Base-by-base conservation (phyloP, 1,284 basidiomycete species). In the Tranzscheliella williamsii region DNA sequence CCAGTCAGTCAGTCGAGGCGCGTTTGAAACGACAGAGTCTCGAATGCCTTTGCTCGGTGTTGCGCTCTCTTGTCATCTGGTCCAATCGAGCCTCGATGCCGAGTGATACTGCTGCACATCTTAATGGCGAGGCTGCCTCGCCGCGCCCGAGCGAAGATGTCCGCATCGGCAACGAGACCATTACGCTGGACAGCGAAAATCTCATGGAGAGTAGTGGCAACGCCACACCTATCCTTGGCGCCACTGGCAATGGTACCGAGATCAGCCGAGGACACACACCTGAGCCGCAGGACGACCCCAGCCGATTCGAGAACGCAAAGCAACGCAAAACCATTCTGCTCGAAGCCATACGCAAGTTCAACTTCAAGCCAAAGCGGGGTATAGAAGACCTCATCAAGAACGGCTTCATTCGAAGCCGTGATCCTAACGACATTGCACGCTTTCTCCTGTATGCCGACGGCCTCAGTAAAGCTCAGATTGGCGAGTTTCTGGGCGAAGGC, bases 301-400 rank as follows among this genome's bases (percentile, higher is more conserved):
- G 83, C 27, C 86, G 85, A 74, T 97, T 99, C 69, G 95, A 98
- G 81, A 93, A 84, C 64, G 95, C 92, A 23, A 98, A 96, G 79
- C 89, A 92, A 79, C 89, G 91, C 81, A 99, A 99, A 82, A 98
- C 90, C 26, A 91, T 89, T 1, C 79, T 98, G 23, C 80, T 95
- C 35, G 95, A 98, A 75, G 96, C 94, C 23, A 90, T 99, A 78
- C 91, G 88, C 79, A 91, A 91, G 79, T 99, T 99, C 81, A 98
- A 98, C 80, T 93, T 89, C 81, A 98, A 97, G 80, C 93, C 95
- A 11, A 74, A 74, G 42, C 63, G 92, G 85, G 95, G 95, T 16
- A 84, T 99, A 39, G 84, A 89, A 79, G 96, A 90, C 76, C 83
- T 98, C 42, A 78, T 92, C 31, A 89, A 95, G 73, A 84, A 87